phyloP scores from a whole-genome alignment of 2,329 filamentous ascomycete species.

The Colletotrichum neosansevieriae region DNA sequence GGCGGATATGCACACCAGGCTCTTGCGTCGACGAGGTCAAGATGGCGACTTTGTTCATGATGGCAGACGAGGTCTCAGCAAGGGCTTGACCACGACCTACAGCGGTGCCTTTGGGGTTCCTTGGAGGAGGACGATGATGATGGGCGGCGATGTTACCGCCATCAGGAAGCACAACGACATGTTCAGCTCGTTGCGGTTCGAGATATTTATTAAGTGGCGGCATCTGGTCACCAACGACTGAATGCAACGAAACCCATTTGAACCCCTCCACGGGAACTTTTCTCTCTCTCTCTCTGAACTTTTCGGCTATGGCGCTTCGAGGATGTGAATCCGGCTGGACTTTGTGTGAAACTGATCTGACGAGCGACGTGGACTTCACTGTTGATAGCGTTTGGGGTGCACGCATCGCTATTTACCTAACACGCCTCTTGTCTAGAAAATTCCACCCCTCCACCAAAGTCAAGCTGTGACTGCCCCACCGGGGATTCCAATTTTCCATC shows the following conservation, averaged over 20 bases:
- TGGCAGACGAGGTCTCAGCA: constrained; percentile 36
- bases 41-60: constrained; percentile 53
- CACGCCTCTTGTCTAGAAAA: constrained; percentile 31
- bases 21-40: constrained; percentile 54
- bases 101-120: constrained; percentile 6
- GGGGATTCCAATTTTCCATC: background rate
- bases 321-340: background rate
- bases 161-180: constrained; percentile 4
- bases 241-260: constrained; percentile 5
- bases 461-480: constrained; percentile 22
- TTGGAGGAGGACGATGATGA: background rate
- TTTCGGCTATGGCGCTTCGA: constrained; percentile 25
- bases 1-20: constrained; percentile 46
- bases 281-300: background rate
- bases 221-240: constrained; percentile 26
- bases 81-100: constrained; percentile 32
- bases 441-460: constrained; percentile 26
- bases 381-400: constrained; percentile 2
- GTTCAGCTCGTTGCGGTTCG: constrained; percentile 7
- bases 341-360: background rate
- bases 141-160: background rate
- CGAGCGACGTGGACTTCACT: background rate
- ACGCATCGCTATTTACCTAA: constrained; percentile 11
- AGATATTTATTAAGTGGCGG: constrained; percentile 32
- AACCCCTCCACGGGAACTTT: background rate